Conservation (phyloP, 805 yeast genomes). For the Brettanomyces nanus region DNA sequence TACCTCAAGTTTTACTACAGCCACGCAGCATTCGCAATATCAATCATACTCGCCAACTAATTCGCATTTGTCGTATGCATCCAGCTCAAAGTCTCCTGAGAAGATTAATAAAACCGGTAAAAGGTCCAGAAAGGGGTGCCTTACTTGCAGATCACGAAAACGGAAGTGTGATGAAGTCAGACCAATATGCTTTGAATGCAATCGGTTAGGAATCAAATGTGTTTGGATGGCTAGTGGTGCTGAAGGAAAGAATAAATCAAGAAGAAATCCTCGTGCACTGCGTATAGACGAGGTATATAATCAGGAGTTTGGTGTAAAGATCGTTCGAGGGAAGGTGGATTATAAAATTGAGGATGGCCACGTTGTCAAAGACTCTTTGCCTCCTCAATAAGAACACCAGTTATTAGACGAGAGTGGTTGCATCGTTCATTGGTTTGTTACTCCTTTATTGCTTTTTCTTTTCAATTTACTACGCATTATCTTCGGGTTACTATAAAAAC, state of each 20-base stretch:
- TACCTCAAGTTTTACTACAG: too few relatives aligned
- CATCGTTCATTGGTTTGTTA: too few relatives aligned
- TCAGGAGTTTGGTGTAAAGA: slow-evolving; percentile 8
- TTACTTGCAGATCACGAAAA: slow-evolving; percentile 7
- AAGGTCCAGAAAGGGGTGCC: slow-evolving; percentile 7
- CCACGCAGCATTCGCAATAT: too few relatives aligned
- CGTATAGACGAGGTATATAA: slow-evolving; percentile 6
- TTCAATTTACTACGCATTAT: too few relatives aligned
- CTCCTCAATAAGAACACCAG: too few relatives aligned
- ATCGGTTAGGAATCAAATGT: slow-evolving; percentile 4
- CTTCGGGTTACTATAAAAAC: too few relatives aligned
- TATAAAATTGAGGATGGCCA: slow-evolving; percentile 9
- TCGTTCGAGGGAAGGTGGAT: slow-evolving; percentile 11
- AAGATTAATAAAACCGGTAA: background rate
- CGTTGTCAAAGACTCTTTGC: background rate
- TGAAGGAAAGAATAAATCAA: background rate
- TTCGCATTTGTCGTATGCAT: too few relatives aligned
- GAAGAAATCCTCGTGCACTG: background rate
- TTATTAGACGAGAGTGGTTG: too few relatives aligned
- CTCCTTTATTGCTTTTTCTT: too few relatives aligned
- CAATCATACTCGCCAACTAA: too few relatives aligned
- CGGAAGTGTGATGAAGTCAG: slow-evolving; percentile 7
- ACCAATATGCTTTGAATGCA: slow-evolving; percentile 7
- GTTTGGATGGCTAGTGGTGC: slow-evolving; percentile 5
- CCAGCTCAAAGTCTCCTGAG: background rate